Evolutionary conservation across 148 eudicot species (phyloP), one percentile per base, ranked within the genome.

Genomic region (Silene latifolia): DNA sequence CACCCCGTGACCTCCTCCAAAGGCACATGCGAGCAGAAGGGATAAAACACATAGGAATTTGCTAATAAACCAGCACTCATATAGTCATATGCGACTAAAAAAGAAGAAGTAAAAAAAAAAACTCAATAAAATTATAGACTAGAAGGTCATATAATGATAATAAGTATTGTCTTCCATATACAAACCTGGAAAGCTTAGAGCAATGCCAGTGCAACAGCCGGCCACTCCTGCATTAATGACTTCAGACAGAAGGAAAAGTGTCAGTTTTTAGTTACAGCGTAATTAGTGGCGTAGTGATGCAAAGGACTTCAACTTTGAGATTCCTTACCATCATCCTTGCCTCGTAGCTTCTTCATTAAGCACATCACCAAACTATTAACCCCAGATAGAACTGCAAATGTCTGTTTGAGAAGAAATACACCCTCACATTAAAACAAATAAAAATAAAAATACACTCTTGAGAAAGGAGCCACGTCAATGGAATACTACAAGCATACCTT

Each of bases 141-240:
- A 51, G 5, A 14, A 4, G 18, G 56, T 51, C 44, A 39, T 35
- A 35, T 35, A 35, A 2, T 39, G 17, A 51, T 51, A 15, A 15
- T 11, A 51, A 51, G 18, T 25, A 61, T 15, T 42, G 65, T 66
- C 42, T 70, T 25, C 29, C 72, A 21, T 20, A 69, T 21, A 47
- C 58, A 2, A 72, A 94, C 98, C 98, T 87, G 98, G 98, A 79
- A 85, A 87, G 82, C 90, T 86, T 60, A 94, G 71, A 69, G 96
- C 98, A 79, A 94, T 89, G 67, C 98, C 98, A 62, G 98, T 91
- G 83, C 96, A 91, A 75, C 98, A 94, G 72, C 98, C 97, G 73
- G 98, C 98, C 25, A 94, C 85, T 54, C 98, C 98, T 61, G 98
- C 87, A 82, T 94, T 94, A 54, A 91, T 81, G 66, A 85, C 98